Evolutionary conservation across 1,284 basidiomycete genomes (phyloP), one percentile per base, ranked within the genome.

Genomic region (Fistulina hepatica): DNA sequence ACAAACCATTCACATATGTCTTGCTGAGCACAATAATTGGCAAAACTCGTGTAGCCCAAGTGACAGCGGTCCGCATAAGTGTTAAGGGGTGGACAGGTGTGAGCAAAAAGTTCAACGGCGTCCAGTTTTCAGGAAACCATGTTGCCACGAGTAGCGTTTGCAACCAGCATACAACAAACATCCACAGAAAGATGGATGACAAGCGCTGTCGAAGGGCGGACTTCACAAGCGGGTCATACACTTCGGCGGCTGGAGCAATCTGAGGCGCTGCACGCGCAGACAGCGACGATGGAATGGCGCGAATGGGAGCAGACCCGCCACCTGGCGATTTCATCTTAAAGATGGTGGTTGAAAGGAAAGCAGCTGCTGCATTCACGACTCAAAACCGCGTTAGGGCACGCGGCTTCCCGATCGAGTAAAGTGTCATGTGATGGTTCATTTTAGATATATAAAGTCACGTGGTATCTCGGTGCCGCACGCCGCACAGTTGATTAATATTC

Each of bases 221-320:
- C 12, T 44, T 44, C 5, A 42, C 45, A 23, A 44, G 39, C 2
- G 44, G 44, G 34, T 39, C 42, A 22, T 46, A 46, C 11, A 44
- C 39, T 20, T 37, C 26, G 7, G 43, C 19, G 1, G 45, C 31
- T 3, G 45, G 37, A 5, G 42, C 42, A n/a, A 46, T 41, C 3
- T 42, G 40, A 8, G 45, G 37, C 4, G 45, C 33, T 1, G 24
- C 34, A 5, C 34, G 41, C 17, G 22, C 32, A 2, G 37, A 33
- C 2, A 46, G 37, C 6, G 36, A 44, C 2, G 45, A 43, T 8
- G 28, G 28, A 13, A 46, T 43, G 1, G 45, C 42, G 31, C 39
- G 42, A 13, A 46, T 41, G 10, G 44, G 41, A 4, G 44, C n/a
- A n/a, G n/a, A n/a, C n/a, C n/a, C n/a, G n/a, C n/a, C n/a, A n/a